Percentiles rank a stretch among this genome's conserved stretches.
Conservation (phyloP, 805 yeast genomes). For the Alloascoidea hylecoeti region DNA sequence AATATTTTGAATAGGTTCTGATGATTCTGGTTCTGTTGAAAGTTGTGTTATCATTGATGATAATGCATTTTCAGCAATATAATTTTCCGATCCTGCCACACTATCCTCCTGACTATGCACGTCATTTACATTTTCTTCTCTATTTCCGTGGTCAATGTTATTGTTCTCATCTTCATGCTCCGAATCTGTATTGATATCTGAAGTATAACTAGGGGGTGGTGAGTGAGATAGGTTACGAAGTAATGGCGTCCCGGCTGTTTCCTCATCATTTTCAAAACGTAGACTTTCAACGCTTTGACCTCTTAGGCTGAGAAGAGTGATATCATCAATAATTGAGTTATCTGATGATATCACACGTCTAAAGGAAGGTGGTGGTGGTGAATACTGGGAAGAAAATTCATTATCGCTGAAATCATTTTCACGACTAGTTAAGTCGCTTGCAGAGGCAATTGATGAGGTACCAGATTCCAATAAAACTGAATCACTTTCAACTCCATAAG, state of each 20-base stretch:
- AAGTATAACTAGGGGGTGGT: slow-evolving; percentile 9
- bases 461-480: slow-evolving; percentile 62
- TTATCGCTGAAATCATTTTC: slow-evolving; percentile 24
- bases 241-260: slow-evolving; percentile 8
- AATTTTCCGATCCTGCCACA: no score
- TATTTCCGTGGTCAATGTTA: background rate
- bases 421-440: slow-evolving; percentile 31
- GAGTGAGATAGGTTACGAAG: slow-evolving; percentile 3
- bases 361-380: slow-evolving; percentile 2
- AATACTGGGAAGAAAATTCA: slow-evolving; percentile 3
- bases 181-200: slow-evolving; percentile 5
- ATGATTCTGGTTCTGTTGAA: no score
- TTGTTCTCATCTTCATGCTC: background rate
- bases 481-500: slow-evolving; percentile 66
- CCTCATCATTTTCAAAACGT: slow-evolving; percentile 5
- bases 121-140: background rate
- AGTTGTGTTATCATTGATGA: background rate
- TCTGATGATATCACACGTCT: slow-evolving; percentile 3
- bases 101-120: background rate
- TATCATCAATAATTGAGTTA: slow-evolving; percentile 8
- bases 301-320: slow-evolving; percentile 3
- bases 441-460: slow-evolving; percentile 15
- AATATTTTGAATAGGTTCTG: no score
- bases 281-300: slow-evolving; percentile 4
- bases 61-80: background rate